Evolutionary conservation across 495 filamentous ascomycete species (phyloP).

Genomic region (Neurospora sp.): DNA sequence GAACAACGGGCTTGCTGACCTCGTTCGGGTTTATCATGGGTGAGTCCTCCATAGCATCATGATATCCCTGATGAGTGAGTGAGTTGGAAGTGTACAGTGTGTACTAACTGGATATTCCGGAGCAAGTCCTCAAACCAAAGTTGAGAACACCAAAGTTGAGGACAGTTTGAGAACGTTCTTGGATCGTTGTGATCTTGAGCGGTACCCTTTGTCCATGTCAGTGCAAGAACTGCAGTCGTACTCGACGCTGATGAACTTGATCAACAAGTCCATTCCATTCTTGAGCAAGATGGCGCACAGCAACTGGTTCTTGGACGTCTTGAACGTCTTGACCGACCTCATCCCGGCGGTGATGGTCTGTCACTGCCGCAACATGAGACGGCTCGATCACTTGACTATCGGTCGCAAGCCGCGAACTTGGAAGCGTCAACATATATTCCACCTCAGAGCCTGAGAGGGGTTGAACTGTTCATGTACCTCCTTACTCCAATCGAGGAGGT

Average conservation of each 20-base stretch:
- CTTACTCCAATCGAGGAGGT: not conserved
- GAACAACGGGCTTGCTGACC: not conserved
- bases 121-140: not conserved
- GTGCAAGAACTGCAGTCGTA: not conserved
- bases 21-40: not conserved
- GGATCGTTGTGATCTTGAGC: not conserved
- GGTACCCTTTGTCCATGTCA: not conserved
- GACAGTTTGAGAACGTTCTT: not conserved
- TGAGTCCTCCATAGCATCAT: not conserved
- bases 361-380: not conserved
- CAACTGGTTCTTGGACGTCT: not conserved
- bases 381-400: not conserved
- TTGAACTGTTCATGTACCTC: not conserved
- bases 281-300: not conserved
- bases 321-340: not conserved
- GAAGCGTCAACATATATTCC: not conserved
- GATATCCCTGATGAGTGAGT: not conserved
- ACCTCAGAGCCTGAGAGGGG: not conserved
- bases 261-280: not conserved
- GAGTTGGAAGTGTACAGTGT: not conserved
- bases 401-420: not conserved
- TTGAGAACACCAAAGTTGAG: not conserved
- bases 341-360: not conserved
- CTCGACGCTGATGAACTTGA: not conserved
- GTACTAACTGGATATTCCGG: not conserved